phyloP scores from a whole-genome alignment of 371 early-diverging fungal genomes.

The Mortierella sp. region DNA sequence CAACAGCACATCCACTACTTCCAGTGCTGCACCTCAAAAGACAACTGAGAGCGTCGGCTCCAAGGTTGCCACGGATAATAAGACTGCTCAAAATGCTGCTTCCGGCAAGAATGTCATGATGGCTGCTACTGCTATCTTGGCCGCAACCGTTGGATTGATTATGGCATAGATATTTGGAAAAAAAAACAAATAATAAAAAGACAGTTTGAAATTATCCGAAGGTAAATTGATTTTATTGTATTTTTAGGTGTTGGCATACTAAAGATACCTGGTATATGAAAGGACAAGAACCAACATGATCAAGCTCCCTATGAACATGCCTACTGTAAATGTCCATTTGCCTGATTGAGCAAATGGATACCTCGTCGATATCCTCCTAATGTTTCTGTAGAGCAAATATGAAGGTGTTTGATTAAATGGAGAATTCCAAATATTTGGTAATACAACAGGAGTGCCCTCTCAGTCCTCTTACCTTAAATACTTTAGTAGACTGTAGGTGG shows the following conservation, averaged over 20 bases:
- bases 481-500: conserved; percentile 34
- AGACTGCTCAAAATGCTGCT: conserved; percentile 14
- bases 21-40: not conserved
- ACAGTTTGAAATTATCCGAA: not conserved
- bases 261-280: conserved; percentile 18
- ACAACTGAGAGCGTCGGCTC: conserved; percentile 1
- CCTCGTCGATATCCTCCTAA: conserved; percentile 42
- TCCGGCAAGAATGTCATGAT: conserved; percentile 23
- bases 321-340: conserved; percentile 44
- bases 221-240: not conserved
- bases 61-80: conserved; percentile 9
- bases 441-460: not conserved
- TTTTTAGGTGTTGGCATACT: not conserved
- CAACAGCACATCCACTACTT: not conserved
- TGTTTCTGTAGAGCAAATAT: conserved; percentile 27
- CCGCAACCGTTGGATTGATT: conserved; percentile 23
- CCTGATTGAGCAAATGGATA: conserved; percentile 53
- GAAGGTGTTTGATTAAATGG: not conserved
- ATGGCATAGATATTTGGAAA: conserved; percentile 23
- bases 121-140: conserved; percentile 34
- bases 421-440: not conserved
- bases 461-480: conserved; percentile 34
- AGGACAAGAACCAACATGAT: conserved; percentile 41
- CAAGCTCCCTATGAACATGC: conserved; percentile 37
- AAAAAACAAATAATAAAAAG: conserved; percentile 3